These are phyloP conservation scores for Cadophora luteo-olivacea DNA, from an alignment of 2,329 filamentous ascomycete species.

Conservation along the genomic window DNA sequence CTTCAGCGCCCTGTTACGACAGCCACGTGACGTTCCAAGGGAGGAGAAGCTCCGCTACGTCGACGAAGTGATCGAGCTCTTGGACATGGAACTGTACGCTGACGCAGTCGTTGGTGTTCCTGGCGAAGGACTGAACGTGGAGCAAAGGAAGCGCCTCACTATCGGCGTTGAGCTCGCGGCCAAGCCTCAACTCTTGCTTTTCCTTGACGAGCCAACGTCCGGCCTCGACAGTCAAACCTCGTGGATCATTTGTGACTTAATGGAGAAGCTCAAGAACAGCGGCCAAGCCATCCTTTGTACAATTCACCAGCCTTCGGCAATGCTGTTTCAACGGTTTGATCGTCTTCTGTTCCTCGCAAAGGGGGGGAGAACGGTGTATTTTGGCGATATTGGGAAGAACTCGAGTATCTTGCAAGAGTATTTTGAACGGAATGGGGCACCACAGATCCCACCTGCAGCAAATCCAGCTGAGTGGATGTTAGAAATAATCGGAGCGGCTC, in stretches of 20 bases:
- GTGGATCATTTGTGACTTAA: not conserved
- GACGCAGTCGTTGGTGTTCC: not conserved
- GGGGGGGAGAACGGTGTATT: not conserved
- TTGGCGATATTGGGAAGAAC: not conserved
- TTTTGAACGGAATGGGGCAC: not conserved
- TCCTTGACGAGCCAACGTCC: not conserved
- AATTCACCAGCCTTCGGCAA: not conserved
- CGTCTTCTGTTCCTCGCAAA: not conserved
- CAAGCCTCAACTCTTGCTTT: not conserved
- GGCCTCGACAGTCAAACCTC: not conserved
- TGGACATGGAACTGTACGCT: not conserved
- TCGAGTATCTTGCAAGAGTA: not conserved
- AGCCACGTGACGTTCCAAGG: constrained; percentile 65
- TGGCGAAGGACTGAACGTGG: not conserved
- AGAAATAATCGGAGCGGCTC: not conserved
- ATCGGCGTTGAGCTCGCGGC: not conserved
- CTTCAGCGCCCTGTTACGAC: constrained; percentile 79
- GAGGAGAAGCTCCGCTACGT: not conserved
- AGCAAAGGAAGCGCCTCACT: not conserved
- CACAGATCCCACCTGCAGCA: not conserved
- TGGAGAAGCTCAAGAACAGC: not conserved
- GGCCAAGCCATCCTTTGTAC: not conserved
- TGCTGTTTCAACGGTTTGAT: not conserved
- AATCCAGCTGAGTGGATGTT: not conserved
- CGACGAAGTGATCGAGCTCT: not conserved